phyloP scores from a whole-genome alignment of 2,329 filamentous ascomycete species.

The Chrysoporthe austroafricana region DNA sequence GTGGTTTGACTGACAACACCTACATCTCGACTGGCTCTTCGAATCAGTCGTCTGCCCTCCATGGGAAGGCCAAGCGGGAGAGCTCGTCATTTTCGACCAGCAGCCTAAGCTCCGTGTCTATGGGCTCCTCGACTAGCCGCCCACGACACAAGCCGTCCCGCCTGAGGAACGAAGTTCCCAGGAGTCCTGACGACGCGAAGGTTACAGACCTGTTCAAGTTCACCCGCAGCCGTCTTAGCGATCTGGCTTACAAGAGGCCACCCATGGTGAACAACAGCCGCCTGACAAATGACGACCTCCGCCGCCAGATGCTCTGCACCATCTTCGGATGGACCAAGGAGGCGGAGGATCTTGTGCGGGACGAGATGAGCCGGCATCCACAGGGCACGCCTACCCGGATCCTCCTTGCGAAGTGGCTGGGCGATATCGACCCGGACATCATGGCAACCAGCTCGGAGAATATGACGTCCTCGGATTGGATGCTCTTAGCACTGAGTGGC shows the following conservation, averaged over 20 bases:
- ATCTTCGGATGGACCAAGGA: constrained; percentile 96
- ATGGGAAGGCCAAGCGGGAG: constrained; percentile 22
- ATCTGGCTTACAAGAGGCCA: constrained; percentile 79
- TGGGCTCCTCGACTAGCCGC: constrained; percentile 51
- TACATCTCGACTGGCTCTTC: constrained; percentile 71
- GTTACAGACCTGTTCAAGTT: constrained; percentile 84
- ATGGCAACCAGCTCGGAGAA: constrained; percentile 80
- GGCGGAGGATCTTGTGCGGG: constrained; percentile 77
- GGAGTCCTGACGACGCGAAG: constrained; percentile 75
- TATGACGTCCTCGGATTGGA: constrained; percentile 96
- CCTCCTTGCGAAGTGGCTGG: constrained; percentile 89
- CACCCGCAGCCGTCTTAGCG: constrained; percentile 77
- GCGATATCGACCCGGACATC: constrained; percentile 79
- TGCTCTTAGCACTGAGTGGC: constrained; percentile 87
- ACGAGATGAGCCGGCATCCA: constrained; percentile 79
- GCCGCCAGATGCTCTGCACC: constrained; percentile 86
- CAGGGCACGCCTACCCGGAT: constrained; percentile 77
- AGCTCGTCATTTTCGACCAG: constrained; percentile 62
- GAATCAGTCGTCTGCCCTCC: constrained; percentile 44
- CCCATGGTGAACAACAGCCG: constrained; percentile 59
- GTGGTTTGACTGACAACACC: constrained; percentile 64
- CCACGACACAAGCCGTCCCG: constrained; percentile 63
- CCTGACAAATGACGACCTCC: constrained; percentile 77
- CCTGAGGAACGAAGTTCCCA: constrained; percentile 77
- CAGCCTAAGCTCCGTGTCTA: constrained; percentile 53